Conservation (phyloP, 2,329 filamentous ascomycete species). For the Onygena corvina region DNA sequence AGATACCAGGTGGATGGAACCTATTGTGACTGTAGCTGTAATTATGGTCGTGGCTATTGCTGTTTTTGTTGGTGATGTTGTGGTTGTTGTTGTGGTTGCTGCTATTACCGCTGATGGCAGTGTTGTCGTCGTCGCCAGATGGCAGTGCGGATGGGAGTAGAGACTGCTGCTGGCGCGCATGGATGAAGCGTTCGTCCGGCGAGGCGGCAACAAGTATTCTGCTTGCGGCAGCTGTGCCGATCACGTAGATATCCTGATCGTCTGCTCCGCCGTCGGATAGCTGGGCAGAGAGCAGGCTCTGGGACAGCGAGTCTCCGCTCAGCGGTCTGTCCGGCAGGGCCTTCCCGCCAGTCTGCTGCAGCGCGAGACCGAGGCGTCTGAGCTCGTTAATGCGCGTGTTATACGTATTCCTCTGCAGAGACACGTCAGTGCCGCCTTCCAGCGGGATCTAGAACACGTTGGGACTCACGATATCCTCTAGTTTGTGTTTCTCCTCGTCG, state of each 20-base stretch:
- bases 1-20: not conserved
- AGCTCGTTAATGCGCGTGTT: constrained; percentile 80
- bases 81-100: no score
- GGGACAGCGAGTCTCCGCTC: constrained; percentile 45
- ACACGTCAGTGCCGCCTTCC: no score
- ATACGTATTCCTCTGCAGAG: constrained; percentile 66
- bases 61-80: no score
- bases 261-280: constrained; percentile 20
- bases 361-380: constrained; percentile 51
- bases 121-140: not conserved
- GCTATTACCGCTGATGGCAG: not conserved
- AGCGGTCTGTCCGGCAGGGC: constrained; percentile 60
- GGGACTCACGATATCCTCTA: constrained; percentile 88
- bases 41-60: no score
- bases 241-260: constrained; percentile 31
- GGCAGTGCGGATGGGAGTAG: constrained; percentile 26
- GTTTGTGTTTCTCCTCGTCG: constrained; percentile 68
- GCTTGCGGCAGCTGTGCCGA: constrained; percentile 44
- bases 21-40: not conserved
- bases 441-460: no score
- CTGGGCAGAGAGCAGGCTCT: constrained; percentile 8
- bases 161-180: constrained; percentile 29
- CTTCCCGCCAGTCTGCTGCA: constrained; percentile 48
- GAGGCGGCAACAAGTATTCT: constrained; percentile 36
- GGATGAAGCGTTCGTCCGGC: constrained; percentile 23